A percentile compares a stretch with the other conserved stretches of the same genome.
Evolutionary conservation across 2,329 filamentous ascomycete species (phyloP).

Genomic region (Trichoderma sp.): DNA sequence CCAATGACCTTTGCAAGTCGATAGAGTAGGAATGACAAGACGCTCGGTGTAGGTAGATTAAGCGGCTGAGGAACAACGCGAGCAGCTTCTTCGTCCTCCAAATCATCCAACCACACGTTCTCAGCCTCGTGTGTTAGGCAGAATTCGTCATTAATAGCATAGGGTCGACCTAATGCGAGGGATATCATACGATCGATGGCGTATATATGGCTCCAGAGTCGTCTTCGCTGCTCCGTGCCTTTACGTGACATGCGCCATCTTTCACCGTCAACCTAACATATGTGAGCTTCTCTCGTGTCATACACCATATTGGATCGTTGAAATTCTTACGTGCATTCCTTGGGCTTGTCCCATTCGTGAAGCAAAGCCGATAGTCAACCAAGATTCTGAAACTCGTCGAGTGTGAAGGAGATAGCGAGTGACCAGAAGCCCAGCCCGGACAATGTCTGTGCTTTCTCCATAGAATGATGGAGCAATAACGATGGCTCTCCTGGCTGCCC

Average conservation of each 20-base stretch:
- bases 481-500: slow-evolving; percentile 3
- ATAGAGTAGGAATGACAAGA: slow-evolving; percentile 1
- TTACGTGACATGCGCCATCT: slow-evolving; percentile 2
- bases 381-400: slow-evolving; percentile 4
- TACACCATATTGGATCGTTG: background rate
- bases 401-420: slow-evolving; percentile 3
- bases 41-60: background rate
- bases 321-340: slow-evolving; percentile 6
- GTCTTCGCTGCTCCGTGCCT: background rate
- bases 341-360: slow-evolving; percentile 10
- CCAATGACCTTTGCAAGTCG: slow-evolving; percentile 6
- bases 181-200: slow-evolving; percentile 3
- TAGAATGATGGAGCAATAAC: slow-evolving; percentile 11
- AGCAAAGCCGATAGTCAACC: slow-evolving; percentile 3
- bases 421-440: slow-evolving; percentile 7
- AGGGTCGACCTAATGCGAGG: background rate
- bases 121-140: slow-evolving; percentile 1
- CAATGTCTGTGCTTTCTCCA: slow-evolving; percentile 9
- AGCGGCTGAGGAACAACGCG: background rate
- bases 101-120: slow-evolving; percentile 9
- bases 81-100: background rate
- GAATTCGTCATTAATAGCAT: slow-evolving; percentile 5
- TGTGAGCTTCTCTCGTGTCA: background rate
- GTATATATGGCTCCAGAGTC: slow-evolving; percentile 10
- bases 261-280: background rate